Evolutionary conservation across 345 rosid species (phyloP), one percentile per base, ranked within the genome.

Genomic region (Noccaea caerulescens): DNA sequence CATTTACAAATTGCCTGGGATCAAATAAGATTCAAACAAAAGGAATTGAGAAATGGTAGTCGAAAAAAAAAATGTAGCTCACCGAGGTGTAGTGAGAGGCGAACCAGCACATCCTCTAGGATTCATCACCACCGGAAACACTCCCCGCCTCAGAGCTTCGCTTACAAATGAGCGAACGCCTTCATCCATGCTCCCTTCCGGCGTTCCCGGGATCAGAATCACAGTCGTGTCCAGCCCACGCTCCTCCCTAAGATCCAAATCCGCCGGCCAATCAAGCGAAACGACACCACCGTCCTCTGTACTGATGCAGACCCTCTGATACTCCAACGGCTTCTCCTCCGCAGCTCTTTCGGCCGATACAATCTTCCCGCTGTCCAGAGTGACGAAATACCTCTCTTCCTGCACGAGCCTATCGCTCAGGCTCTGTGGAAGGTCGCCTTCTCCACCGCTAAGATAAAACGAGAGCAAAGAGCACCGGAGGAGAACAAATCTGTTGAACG

Each of bases 41-140:
- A 36, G 39, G 39, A 36, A 36, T 8, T 8, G 39, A 36, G 16
- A 59, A 52, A 60, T 2, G 44, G 37, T 58, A 20, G 34, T 2
- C 16, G 53, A 10, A 10, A 11, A 43, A 42, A 58, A 56, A 0
- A 27, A 12, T 38, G 10, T 34, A 62, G 74, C 85, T 73, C 73
- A 93, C 98, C 97, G 82, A 20, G 97, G 82, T 10, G 92, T 85
- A 61, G 97, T 93, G 57, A 93, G 85, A 0, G 98, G 98, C 0
- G 98, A 93, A 46, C 88, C 88, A 61, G 97, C 97, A 49, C 97
- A 93, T n/a, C 98, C 98, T 82, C 98, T 91, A 39, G 98, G 98
- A 34, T 93, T 93, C 91, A 93, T 82, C 34, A 93, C 96, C 61
- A 93, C 82, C 14, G 98, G 97, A 58, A 93, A 93, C 51, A 83